Percentiles rank a stretch among this genome's conserved stretches.
phyloP scores from a whole-genome alignment of 163 green algal species.

The Scenedesmus sp. region DNA sequence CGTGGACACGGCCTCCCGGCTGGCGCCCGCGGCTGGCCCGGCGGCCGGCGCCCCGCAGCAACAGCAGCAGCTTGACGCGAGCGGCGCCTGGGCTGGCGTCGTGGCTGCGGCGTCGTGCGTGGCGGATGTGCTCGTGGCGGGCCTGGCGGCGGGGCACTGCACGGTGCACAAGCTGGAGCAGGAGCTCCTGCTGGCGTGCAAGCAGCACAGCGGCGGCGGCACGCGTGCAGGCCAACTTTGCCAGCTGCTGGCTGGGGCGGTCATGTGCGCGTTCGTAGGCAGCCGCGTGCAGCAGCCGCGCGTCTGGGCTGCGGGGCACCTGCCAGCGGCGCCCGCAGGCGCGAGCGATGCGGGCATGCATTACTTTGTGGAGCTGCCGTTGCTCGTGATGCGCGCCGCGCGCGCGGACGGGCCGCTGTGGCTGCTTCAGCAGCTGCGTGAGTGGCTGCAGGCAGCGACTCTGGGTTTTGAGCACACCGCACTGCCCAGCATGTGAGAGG shows the following conservation, averaged over 20 bases:
- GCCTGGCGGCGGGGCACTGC: neutral
- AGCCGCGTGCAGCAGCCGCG: neutral
- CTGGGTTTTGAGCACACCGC: neutral
- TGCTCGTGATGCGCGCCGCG: conserved; percentile 19
- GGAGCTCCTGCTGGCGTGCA: neutral
- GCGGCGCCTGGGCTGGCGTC: neutral
- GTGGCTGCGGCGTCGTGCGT: neutral
- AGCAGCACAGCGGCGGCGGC: conserved; percentile 9
- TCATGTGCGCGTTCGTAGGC: conserved; percentile 18
- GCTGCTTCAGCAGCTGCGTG: conserved; percentile 33
- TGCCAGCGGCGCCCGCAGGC: neutral
- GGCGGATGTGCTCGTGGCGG: neutral
- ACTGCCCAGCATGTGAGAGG: neutral
- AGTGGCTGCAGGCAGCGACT: conserved; percentile 37
- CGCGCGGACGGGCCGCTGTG: conserved; percentile 5
- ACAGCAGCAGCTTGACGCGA: neutral
- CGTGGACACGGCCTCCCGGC: no score
- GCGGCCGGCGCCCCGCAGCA: no score
- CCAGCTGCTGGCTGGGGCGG: conserved; percentile 18
- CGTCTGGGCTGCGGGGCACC: conserved; percentile 1
- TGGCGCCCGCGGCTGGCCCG: no score
- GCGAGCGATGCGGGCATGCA: no score
- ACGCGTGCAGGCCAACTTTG: neutral
- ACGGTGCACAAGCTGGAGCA: neutral
- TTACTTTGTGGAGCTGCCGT: conserved; percentile 19